Percentiles rank a stretch among this genome's conserved stretches.
Conservation (phyloP, 805 yeast genomes). For the Ogataea pilisensis region DNA sequence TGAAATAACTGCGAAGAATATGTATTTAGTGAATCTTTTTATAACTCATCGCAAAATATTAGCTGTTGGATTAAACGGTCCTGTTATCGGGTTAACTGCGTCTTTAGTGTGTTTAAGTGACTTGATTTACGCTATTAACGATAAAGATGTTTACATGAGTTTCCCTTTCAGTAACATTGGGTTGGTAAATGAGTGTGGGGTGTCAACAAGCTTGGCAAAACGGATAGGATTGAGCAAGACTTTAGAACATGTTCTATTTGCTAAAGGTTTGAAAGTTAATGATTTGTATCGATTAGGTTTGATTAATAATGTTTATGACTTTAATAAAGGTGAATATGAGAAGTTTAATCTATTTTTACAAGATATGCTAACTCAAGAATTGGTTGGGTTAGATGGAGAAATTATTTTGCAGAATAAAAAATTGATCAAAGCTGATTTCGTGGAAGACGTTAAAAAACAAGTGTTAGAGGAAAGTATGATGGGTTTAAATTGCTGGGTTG, state of each 20-base stretch:
- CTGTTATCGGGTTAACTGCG: slow-evolving; percentile 75
- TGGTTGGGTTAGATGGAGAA: slow-evolving; percentile 42
- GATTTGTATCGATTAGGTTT: slow-evolving; percentile 48
- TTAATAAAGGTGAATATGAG: slow-evolving; percentile 24
- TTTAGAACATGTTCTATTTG: slow-evolving; percentile 66
- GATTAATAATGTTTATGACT: no score
- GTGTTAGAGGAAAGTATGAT: slow-evolving; percentile 62
- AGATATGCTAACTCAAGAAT: slow-evolving; percentile 31
- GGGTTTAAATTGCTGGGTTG: slow-evolving; percentile 68
- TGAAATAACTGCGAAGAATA: slow-evolving; percentile 54
- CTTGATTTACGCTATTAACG: slow-evolving; percentile 61
- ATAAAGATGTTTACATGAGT: slow-evolving; percentile 49
- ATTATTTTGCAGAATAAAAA: slow-evolving; percentile 43
- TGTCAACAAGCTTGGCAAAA: slow-evolving; percentile 61
- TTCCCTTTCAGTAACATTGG: slow-evolving; percentile 83
- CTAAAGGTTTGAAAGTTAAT: slow-evolving; percentile 60
- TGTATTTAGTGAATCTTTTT: slow-evolving; percentile 62
- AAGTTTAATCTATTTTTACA: slow-evolving; percentile 41
- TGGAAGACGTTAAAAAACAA: slow-evolving; percentile 39
- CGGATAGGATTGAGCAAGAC: slow-evolving; percentile 73
- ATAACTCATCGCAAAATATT: slow-evolving; percentile 68
- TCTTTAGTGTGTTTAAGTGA: slow-evolving; percentile 76
- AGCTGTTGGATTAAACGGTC: slow-evolving; percentile 78
- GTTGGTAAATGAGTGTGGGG: slow-evolving; percentile 76
- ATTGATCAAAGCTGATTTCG: slow-evolving; percentile 34